Base-by-base conservation (phyloP, 2,329 filamentous ascomycete genomes). In the Nannizzia gypsea region DNA sequence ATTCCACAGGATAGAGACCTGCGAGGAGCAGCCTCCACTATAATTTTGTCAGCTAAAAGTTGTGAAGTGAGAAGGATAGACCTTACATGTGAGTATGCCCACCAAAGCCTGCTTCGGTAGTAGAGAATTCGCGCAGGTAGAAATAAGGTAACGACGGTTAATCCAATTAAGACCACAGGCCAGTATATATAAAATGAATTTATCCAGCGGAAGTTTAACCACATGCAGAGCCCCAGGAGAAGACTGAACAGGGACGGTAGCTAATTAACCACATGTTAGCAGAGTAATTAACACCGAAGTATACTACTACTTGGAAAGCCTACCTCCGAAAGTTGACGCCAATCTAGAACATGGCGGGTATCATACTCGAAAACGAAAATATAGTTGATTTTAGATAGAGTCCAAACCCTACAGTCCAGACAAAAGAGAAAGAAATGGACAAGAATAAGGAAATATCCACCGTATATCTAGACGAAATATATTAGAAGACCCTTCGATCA, bases 361-460 rank as follows among this genome's bases (percentile, higher is more conserved):
- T 97, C 91, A 69, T 96, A 93, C 74, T 99, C 93, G 69, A 99
- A 99, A 66, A 97, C 90, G 72, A 96, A 96, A 59, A 87, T 83
- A 71, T 97, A 97, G 71, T 99, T 99, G 74, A 99, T 89, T 73
- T 92, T 95, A 70, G 86, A 85, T 57, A 77, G 78, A 4, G 84
- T 83, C 90, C 92, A 99, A 15, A 95, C 75, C 60, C 85, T 84
- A 71, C 91, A 95, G 68, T 90, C 86, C 38, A 96, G 68, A 68
- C 88, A 90, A 69, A 97, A 97, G n/a, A 95, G 76, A 8, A 87
- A 76, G 68, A 95, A 86, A 20, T 97, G 78, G 50, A 90, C 80
- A 3, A 95, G 80, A 72, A 89, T 85, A 28, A 97, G 78, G 67
- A 96, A 95, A 71, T 95, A 96, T 1, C 93, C 93, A 9, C 80